Evolutionary conservation across 2,329 filamentous ascomycete species (phyloP).

Genomic region (Botrytis galanthina): DNA sequence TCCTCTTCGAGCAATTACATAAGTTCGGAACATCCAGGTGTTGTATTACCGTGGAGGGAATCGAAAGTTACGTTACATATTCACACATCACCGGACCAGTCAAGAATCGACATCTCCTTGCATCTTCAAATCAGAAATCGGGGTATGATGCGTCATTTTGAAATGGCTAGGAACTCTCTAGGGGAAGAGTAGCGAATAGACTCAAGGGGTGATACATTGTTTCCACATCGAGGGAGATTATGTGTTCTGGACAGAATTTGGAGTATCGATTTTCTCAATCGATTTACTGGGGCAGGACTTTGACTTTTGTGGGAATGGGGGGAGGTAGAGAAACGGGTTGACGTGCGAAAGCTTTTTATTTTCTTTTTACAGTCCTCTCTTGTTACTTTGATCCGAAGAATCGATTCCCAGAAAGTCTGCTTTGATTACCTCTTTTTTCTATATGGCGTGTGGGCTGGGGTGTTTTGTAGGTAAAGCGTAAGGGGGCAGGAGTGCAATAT

Average conservation of each 20-base stretch:
- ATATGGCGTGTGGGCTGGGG: constrained; percentile 6
- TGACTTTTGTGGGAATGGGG: neutral
- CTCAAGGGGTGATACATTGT: too few species aligned
- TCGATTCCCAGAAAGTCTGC: constrained; percentile 13
- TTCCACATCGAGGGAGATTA: neutral
- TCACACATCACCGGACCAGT: neutral
- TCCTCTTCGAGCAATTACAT: constrained; percentile 1
- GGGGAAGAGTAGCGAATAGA: neutral
- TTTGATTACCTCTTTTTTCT: constrained; percentile 10
- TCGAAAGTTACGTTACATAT: constrained; percentile 15
- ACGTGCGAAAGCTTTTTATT: neutral
- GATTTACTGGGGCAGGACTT: neutral
- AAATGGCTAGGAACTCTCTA: neutral
- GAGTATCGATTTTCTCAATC: neutral
- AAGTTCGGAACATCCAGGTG: neutral
- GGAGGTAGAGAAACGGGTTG: neutral
- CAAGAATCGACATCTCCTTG: neutral
- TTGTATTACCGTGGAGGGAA: neutral
- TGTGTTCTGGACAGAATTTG: neutral
- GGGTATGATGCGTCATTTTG: neutral
- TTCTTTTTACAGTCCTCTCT: constrained; percentile 12
- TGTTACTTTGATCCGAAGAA: constrained; percentile 16
- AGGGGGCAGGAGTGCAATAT: constrained; percentile 7
- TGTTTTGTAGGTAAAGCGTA: constrained; percentile 17
- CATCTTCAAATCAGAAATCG: neutral